Conservation (phyloP, 306 rosid species). For the Herpetospermum pedunculosum region DNA sequence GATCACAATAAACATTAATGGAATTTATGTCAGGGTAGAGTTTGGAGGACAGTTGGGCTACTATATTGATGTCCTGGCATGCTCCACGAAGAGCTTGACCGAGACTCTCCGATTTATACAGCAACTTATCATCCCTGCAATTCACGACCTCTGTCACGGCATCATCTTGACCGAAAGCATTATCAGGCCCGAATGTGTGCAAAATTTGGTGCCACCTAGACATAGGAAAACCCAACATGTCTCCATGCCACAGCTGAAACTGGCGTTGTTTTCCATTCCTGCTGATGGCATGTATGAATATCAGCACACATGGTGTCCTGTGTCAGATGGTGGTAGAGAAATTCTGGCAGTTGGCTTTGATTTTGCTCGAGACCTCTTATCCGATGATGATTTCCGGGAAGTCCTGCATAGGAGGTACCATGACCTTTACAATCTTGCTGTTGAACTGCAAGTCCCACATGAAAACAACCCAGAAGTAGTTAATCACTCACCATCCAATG, state of each 20-base stretch:
- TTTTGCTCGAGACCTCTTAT: constrained; percentile 72
- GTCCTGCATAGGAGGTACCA: constrained; percentile 81
- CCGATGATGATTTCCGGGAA: constrained; percentile 83
- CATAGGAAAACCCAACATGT: constrained; percentile 53
- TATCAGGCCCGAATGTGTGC: constrained; percentile 76
- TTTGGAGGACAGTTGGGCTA: constrained; percentile 78
- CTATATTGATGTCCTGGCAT: constrained; percentile 63
- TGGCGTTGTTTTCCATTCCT: constrained; percentile 71
- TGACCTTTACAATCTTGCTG: constrained; percentile 72
- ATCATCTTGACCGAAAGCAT: constrained; percentile 64
- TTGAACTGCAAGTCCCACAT: constrained; percentile 75
- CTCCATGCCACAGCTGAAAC: constrained; percentile 61
- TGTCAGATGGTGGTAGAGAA: constrained; percentile 45
- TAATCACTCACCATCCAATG: constrained; percentile 30
- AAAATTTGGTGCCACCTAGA: constrained; percentile 64
- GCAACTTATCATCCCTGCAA: constrained; percentile 67
- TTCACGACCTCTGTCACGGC: constrained; percentile 72
- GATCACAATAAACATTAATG: constrained; percentile 65
- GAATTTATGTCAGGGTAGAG: constrained; percentile 79
- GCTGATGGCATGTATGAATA: constrained; percentile 94
- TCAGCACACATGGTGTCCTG: constrained; percentile 84
- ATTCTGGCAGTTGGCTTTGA: constrained; percentile 62
- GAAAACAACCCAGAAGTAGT: constrained; percentile 44
- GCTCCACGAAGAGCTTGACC: constrained; percentile 75
- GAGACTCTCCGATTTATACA: constrained; percentile 70